Base-by-base conservation (phyloP, 2,329 filamentous ascomycete genomes). In the Trichocomaceae sp. region DNA sequence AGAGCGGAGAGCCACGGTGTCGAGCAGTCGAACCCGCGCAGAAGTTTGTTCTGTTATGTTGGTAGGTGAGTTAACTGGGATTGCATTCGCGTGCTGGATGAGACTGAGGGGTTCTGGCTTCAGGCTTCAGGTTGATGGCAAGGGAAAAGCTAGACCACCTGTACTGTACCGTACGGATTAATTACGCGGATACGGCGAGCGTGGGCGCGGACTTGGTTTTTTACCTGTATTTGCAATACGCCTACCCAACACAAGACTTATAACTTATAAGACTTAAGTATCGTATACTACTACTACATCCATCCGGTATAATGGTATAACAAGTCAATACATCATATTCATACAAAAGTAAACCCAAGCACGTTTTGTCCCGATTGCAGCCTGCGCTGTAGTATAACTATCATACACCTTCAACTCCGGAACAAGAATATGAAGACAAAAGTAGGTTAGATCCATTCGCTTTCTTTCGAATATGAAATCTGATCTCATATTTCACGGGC, bases 331-430 rank as follows among this genome's bases (percentile, higher is more conserved):
- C 35, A 42, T 35, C 31, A 42, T 42, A 42, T 42, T 42, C 19
- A 42, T 42, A 42, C 39, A 42, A 42, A 42, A 22, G 17, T 22
- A 42, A 42, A 20, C 39, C 39, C 39, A 42, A 44, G 39, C 50
- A 15, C 41, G 33, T 46, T 52, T 42, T 35, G 26, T 31, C 50
- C 41, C 50, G 17, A 35, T 44, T 52, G 39, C 33, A 52, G 46
- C 50, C 29, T 50, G 48, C 5, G 35, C 20, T n/a, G 58, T 61
- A 47, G 22, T 53, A 53, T 47, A 53, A 29, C 51, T 53, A 70
- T 70, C 66, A 60, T 69, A 65, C 64, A 66, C 61, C 60, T 61
- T 57, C 49, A 68, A 69, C 66, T 66, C 65, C 66, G 64, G 64
- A 64, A 58, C 51, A 46, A 61, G 51, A 58, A 49, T 55, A 42